Conservation (phyloP, 2,329 filamentous ascomycete genomes). For the Pseudogymnoascus sp. region DNA sequence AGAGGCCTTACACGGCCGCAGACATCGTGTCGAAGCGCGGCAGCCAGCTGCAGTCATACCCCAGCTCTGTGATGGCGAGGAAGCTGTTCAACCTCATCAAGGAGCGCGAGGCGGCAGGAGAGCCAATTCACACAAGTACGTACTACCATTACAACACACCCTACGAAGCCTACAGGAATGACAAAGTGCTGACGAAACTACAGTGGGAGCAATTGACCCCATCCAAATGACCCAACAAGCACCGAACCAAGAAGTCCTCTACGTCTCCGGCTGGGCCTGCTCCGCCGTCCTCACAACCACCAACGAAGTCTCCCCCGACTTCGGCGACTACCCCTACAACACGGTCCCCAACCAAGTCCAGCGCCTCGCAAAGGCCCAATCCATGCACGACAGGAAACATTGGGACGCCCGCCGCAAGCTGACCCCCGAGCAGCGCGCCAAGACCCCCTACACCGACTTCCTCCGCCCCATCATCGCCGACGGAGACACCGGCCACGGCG, state of each 20-base stretch:
- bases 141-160: constrained; percentile 16
- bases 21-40: constrained; percentile 93
- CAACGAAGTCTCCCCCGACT: constrained; percentile 95
- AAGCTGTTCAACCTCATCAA: constrained; percentile 89
- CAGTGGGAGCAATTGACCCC: constrained; percentile 97
- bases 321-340: constrained; percentile 98
- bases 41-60: constrained; percentile 76
- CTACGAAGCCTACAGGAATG: constrained; percentile 2
- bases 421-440: constrained; percentile 61
- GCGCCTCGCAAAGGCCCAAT: constrained; percentile 90
- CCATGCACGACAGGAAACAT: constrained; percentile 92
- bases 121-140: constrained; percentile 89
- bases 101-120: constrained; percentile 65
- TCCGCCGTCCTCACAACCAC: constrained; percentile 87
- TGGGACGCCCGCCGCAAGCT: constrained; percentile 80
- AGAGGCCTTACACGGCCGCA: constrained; percentile 79
- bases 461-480: constrained; percentile 92
- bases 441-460: constrained; percentile 82
- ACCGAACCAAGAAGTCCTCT: constrained; percentile 88
- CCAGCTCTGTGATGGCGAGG: constrained; percentile 87
- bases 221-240: constrained; percentile 99
- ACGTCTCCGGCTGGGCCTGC: constrained; percentile 96
- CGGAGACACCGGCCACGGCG: constrained; percentile 92
- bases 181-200: constrained; percentile 14
- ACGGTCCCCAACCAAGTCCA: constrained; percentile 98